Conservation (phyloP, 1,284 basidiomycete genomes). For the Mycosarcoma mackinlayi region DNA sequence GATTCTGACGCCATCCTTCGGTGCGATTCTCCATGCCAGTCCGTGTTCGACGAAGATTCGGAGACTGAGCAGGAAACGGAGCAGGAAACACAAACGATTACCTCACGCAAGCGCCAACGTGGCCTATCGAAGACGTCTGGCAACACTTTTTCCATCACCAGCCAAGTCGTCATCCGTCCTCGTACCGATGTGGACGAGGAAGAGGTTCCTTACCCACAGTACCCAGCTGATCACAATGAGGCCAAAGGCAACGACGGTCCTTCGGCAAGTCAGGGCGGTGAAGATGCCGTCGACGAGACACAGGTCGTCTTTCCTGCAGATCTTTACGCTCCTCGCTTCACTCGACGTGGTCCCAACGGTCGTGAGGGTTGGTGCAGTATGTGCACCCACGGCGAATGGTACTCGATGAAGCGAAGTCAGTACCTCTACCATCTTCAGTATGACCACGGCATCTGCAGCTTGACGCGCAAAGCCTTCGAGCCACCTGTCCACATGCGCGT, state of each 20-base stretch:
- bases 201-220: slow-evolving; percentile 2
- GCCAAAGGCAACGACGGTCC: neutral
- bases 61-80: too few relatives aligned
- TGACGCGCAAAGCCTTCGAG: neutral
- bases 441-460: neutral
- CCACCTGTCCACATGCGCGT: neutral
- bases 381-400: neutral
- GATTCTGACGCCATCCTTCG: too few relatives aligned
- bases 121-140: too few relatives aligned
- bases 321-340: slow-evolving; percentile 1
- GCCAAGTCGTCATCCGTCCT: too few relatives aligned
- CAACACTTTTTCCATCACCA: too few relatives aligned
- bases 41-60: too few relatives aligned
- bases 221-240: neutral
- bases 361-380: neutral
- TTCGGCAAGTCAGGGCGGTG: neutral
- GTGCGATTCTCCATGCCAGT: too few relatives aligned
- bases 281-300: neutral
- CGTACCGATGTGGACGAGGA: too few relatives aligned
- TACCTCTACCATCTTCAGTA: slow-evolving; percentile 2
- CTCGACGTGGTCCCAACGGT: neutral
- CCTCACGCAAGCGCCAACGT: too few relatives aligned
- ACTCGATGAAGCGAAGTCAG: too few relatives aligned
- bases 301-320: neutral
- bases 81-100: too few relatives aligned